Percentiles rank a stretch among this genome's conserved stretches.
These are phyloP conservation scores for Trametes sanguinea DNA, from an alignment of 768 basidiomycete species.

Conservation along the genomic window DNA sequence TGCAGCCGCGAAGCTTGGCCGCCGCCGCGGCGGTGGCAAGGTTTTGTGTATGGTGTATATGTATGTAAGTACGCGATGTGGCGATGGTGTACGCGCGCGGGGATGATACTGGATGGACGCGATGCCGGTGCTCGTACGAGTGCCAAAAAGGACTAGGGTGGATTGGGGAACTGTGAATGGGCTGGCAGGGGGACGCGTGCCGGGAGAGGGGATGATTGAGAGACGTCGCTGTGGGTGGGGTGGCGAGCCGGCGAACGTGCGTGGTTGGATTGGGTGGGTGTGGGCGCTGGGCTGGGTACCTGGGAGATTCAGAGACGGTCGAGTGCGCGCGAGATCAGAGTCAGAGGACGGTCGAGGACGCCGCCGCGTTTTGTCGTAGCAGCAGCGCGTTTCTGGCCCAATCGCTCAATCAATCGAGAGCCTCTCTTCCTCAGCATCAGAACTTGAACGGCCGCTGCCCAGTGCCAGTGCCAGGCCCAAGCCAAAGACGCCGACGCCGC, in stretches of 20 bases:
- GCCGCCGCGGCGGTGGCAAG: no score
- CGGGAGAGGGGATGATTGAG: neutral
- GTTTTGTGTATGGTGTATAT: no score
- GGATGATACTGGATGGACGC: no score
- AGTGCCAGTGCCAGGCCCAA: neutral
- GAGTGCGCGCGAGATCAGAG: neutral
- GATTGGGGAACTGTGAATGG: constrained; percentile 17
- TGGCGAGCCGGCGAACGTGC: constrained; percentile 54
- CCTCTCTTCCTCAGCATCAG: no score
- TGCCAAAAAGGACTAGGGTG: constrained; percentile 8
- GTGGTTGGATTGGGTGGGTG: constrained; percentile 36
- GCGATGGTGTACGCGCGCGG: no score
- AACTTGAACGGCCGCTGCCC: no score
- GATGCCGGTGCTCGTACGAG: neutral
- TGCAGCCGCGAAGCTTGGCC: constrained; percentile 1
- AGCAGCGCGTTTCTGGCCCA: no score
- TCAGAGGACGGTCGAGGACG: neutral
- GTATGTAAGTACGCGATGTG: no score
- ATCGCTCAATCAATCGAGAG: no score
- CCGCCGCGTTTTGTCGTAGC: no score
- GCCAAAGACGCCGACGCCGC: constrained; percentile 16
- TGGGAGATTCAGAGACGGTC: neutral
- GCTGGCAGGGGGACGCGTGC: constrained; percentile 9
- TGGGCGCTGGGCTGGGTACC: neutral
- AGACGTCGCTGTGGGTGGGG: constrained; percentile 14